Base-by-base conservation (phyloP, 768 basidiomycete genomes). In the Favolaschia claudopus region DNA sequence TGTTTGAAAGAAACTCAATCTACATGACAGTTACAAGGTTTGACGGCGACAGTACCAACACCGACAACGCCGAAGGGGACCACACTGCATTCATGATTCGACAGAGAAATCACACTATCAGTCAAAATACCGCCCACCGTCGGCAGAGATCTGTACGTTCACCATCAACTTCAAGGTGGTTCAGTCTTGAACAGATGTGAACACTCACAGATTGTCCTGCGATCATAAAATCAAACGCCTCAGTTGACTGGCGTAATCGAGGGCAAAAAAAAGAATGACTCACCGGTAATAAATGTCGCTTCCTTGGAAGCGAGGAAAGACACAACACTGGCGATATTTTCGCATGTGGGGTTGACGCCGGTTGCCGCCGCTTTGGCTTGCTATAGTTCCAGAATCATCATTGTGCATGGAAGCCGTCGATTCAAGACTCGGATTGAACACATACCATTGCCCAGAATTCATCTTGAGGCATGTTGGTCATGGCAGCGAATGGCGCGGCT, bases 251-350 rank as follows among this genome's bases (percentile, higher is more conserved):
- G n/a, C n/a, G n/a, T n/a, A n/a, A n/a, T n/a, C n/a, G n/a, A n/a
- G n/a, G n/a, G 10, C 6, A 32, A 17, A 19, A 20, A 33, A 4
- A 34, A 37, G 20, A 15, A 33, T 33, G 8, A 52, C 48, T 38
- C 25, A 65, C 74, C 74, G 0, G 74, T 74, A 9, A 74, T 69
- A 38, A 69, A 72, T 12, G 50, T 34, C 4, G 74, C 67, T n/a
- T 72, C 65, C 37, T 68, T 64, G 10, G 70, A 68, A 7, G 71
- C 74, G 27, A 76, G 63, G 63, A 72, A 76, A 8, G 73, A 70
- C 2, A 76, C 74, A 5, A 76, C 28, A 9, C 48, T 50, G 1
- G 74, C 72, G 28, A 76, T 58, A 36, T 76, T 67, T 7, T 58
- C 39, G 0, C 72, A 57, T 8, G 51, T 59, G 17, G 68, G 66